phyloP scores from a whole-genome alignment of 176 grass and related monocot species.

The Eleusine indica region DNA sequence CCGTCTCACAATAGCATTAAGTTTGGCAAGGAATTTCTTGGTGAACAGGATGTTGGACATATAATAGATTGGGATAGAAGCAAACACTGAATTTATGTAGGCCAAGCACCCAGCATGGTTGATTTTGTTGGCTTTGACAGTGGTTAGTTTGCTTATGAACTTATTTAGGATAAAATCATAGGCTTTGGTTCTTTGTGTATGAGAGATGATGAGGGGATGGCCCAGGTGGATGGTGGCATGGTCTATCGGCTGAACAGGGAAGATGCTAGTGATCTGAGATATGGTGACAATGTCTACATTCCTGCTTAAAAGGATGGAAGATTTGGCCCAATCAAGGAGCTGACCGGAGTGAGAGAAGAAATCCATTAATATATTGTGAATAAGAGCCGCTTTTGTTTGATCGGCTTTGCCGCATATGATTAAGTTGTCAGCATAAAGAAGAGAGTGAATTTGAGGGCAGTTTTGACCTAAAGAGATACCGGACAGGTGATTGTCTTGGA shows the following conservation, averaged over 20 bases:
- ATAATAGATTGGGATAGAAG: background rate
- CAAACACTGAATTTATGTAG: background rate
- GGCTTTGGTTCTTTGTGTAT: background rate
- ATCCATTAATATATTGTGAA: background rate
- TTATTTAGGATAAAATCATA: background rate
- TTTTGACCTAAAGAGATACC: background rate
- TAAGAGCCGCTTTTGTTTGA: background rate
- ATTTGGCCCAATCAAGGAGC: background rate
- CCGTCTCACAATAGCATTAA: background rate
- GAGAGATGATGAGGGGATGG: background rate
- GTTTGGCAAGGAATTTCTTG: background rate
- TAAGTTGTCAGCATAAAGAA: background rate
- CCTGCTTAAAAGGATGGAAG: background rate
- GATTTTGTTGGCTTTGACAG: background rate
- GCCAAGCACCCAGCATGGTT: background rate
- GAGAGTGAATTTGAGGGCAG: background rate
- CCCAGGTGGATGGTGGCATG: background rate
- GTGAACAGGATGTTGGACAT: background rate
- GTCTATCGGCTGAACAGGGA: background rate
- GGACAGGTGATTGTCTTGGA: background rate
- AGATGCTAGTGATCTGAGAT: background rate
- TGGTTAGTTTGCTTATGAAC: background rate
- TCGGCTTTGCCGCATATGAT: no score
- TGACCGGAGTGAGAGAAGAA: background rate
- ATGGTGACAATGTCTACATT: no score